Base-by-base conservation (phyloP, 352 stramenopile species). In the Thalassiosira exigua region DNA sequence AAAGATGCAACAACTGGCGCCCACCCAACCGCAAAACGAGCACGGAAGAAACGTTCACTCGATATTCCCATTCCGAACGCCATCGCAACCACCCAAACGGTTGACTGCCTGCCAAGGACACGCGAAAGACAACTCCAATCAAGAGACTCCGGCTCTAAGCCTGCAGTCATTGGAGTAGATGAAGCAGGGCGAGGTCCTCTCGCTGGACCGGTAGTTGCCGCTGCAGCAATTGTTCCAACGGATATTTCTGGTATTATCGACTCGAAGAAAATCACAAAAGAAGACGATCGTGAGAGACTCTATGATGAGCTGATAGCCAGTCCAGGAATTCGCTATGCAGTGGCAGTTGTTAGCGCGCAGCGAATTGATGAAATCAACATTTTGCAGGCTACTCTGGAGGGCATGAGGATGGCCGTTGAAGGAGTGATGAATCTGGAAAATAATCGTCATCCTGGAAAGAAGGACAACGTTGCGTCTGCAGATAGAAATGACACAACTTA, bases 311-410 rank as follows among this genome's bases (percentile, higher is more conserved):
- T 99, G 52, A 92, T 95, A 33, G 75, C 80, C 0, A 76, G 60
- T 53, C 89, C 90, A 14, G 78, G 82, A 17, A 82, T 98, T 58
- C 79, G 88, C n/a, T 98, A 94, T 82, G 95, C 93, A 0, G 94
- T 98, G 5, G 79, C 81, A 39, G 65, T 94, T 32, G 72, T 93
- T 0, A 87, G 89, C 75, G 86, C 90, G 5, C 79, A 93, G 61
- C 84, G 93, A 2, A 99, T 99, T 86, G 97, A 99, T 85, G 93
- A 98, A 88, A 97, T 99, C 74, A 99, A 99, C 85, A 99, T 99
- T 82, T 87, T 99, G 29, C 96, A 99, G 90, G 97, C 97, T 17
- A 98, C 96, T 12, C 86, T 99, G 41, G 91, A 98, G 76, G 96
- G 91, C 9, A 99, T 99, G 97, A 83, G 84, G 53, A 93, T 96